Base-by-base conservation (phyloP, 495 filamentous ascomycete species). In the Apodospora peruviana region DNA sequence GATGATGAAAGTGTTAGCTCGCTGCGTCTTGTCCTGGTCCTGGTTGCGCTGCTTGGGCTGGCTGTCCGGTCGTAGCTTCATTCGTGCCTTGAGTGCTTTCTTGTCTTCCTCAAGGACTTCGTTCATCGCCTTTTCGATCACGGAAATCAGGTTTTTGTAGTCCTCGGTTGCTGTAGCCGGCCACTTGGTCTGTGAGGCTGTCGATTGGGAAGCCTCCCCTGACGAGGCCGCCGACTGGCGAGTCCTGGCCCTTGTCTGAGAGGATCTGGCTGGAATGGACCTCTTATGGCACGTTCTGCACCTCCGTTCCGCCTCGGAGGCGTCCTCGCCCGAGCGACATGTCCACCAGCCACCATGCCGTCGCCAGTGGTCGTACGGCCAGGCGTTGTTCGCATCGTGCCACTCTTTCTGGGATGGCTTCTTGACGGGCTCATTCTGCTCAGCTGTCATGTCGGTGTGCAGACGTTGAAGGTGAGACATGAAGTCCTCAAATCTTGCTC, bases 341-440 rank as follows among this genome's bases (percentile, higher is more conserved):
- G 52, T 57, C 72, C 72, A 73, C 65, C 60, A 73, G 0, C 72
- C 72, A 3, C 64, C 65, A 0, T 37, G 8, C 24, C 35, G 21
- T 21, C 52, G 58, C 36, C 53, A 58, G n/a, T 51, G 44, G 1
- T 48, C 20, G 12, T 47, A 51, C 7, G 38, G 52, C 72, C 71
- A 75, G 37, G 44, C 50, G 0, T 47, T 45, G 12, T 56, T 19
- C 1, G 61, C 59, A 0, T 66, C 49, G 24, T 75, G 72, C 53
- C 57, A 70, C 0, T 66, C 20, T 50, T 66, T 63, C 25, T 48
- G 56, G 58, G 57, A 63, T 10, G 41, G 19, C 39, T 45, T 43
- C 24, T 38, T 42, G 12, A 2, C 8, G 25, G 38, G 7, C 16
- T 43, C 39, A 12, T 48, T 16, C 4, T 20, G 16, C 39, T 40